Evolutionary conservation across 805 yeast species (phyloP), one percentile per base, ranked within the genome.

Genomic region (Zygosaccharomyces gambellarensis): DNA sequence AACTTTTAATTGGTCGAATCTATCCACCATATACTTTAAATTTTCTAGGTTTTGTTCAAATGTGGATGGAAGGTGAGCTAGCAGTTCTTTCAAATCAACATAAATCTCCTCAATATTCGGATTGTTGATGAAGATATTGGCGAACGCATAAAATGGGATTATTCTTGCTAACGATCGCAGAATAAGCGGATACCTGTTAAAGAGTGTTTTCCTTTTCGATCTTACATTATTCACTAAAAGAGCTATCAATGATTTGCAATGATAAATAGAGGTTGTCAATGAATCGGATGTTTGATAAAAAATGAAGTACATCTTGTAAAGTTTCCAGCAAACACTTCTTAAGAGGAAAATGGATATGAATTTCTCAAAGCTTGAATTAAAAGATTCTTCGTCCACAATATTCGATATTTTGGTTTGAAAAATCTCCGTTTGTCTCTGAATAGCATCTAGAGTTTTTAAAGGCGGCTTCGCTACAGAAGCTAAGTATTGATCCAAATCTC

Each of bases 401-500:
- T 40, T 27, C 8, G 39, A 10, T 3, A 57, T 21, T 36, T 57
- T 64, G 21, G 45, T 47, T 10, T 50, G 45, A 21, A 63, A 58
- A 11, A 55, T 55, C 1, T 53, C 55, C 1, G 59, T 28, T 30
- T 60, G 63, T 41, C 63, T 51, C 17, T 56, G 55, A 4, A 64
- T 51, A 1, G 65, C 61, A 22, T 66, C 67, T 22, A 66, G 44
- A 4, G 68, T 61, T 43, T 62, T 63, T 9, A 63, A 36, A 8
- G 61, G 63, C 2, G 69, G 68, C 40, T 58, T 65, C 10, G 53
- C 45, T 2, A 47, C 42, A 19, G 53, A 55, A 4, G 21, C 36
- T 19, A 53, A 32, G 39, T 58, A 60, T 19, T 52, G 57, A 27
- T 63, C 61, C n/a, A 65, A 23, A 46, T 66, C 69, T 43, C 69